Evolutionary conservation across 2,329 filamentous ascomycete genomes (phyloP).

Genomic region (Cladobotryum mycophilum): DNA sequence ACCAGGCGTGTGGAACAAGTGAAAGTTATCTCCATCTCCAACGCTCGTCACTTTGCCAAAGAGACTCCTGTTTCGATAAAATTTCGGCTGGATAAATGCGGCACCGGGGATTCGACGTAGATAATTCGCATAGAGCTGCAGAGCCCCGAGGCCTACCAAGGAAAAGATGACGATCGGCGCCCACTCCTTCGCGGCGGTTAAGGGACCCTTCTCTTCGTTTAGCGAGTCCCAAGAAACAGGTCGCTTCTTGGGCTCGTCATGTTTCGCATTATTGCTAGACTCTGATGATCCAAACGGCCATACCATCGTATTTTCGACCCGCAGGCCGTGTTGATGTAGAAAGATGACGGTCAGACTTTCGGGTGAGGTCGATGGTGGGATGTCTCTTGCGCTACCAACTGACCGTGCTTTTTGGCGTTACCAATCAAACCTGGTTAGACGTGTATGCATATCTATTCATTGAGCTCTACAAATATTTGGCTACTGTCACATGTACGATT

Average conservation of each 20-base stretch:
- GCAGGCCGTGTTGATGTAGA: constrained; percentile 16
- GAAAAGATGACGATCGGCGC: constrained; percentile 33
- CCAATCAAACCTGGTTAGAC: not conserved
- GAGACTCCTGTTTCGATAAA: constrained; percentile 69
- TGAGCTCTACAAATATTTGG: no score
- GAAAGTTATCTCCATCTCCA: constrained; percentile 94
- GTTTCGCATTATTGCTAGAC: constrained; percentile 18
- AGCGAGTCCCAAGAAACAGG: constrained; percentile 36
- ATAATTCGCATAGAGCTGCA: constrained; percentile 63
- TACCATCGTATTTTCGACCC: constrained; percentile 32
- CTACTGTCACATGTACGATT: not conserved
- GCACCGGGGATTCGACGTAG: constrained; percentile 78
- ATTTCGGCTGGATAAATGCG: constrained; percentile 64
- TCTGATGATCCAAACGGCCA: constrained; percentile 34
- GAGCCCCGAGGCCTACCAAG: constrained; percentile 30
- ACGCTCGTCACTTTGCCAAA: constrained; percentile 88
- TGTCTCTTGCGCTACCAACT: not conserved
- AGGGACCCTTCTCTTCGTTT: constrained; percentile 20
- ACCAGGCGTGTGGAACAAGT: constrained; percentile 91
- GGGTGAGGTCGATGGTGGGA: not conserved
- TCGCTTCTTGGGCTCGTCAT: constrained; percentile 19
- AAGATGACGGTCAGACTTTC: not conserved
- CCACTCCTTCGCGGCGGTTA: constrained; percentile 34
- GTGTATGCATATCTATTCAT: no score
- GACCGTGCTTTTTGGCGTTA: not conserved